Conservation (phyloP, 2,329 filamentous ascomycete species). For the Aspergillus tamarii region DNA sequence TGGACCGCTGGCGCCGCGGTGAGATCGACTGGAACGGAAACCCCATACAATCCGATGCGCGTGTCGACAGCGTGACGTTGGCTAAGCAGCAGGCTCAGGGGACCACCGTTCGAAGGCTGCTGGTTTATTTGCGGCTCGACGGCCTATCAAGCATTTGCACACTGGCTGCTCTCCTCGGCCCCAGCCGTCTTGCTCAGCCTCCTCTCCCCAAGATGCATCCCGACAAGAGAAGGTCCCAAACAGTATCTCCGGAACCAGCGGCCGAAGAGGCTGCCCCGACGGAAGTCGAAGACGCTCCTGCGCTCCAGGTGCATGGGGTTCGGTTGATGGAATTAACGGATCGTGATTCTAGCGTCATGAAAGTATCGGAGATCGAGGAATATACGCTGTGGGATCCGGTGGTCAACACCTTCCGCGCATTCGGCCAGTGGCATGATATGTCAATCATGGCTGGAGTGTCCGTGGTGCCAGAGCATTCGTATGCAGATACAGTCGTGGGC, state of each 20-base stretch:
- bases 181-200: constrained; percentile 44
- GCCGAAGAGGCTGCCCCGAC: constrained; percentile 27
- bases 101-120: constrained; percentile 63
- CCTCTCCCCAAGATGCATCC: constrained; percentile 41
- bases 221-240: constrained; percentile 28
- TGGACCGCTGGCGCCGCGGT: constrained; percentile 74
- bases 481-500: constrained; percentile 73
- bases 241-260: constrained; percentile 20
- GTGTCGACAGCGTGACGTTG: constrained; percentile 49
- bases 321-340: constrained; percentile 86
- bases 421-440: constrained; percentile 81
- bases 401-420: constrained; percentile 86
- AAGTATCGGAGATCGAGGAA: constrained; percentile 80
- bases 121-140: constrained; percentile 83
- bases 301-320: constrained; percentile 78
- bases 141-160: constrained; percentile 81
- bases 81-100: constrained; percentile 55
- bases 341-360: constrained; percentile 93
- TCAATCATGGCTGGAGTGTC: constrained; percentile 80
- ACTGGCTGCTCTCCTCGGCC: constrained; percentile 78
- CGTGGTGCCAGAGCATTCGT: constrained; percentile 76
- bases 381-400: constrained; percentile 76
- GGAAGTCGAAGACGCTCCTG: constrained; percentile 31
- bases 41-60: constrained; percentile 42
- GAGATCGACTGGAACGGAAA: constrained; percentile 89